These are phyloP conservation scores for Neurospora sp. DNA, from an alignment of 495 filamentous ascomycete genomes.

Conservation along the genomic window DNA sequence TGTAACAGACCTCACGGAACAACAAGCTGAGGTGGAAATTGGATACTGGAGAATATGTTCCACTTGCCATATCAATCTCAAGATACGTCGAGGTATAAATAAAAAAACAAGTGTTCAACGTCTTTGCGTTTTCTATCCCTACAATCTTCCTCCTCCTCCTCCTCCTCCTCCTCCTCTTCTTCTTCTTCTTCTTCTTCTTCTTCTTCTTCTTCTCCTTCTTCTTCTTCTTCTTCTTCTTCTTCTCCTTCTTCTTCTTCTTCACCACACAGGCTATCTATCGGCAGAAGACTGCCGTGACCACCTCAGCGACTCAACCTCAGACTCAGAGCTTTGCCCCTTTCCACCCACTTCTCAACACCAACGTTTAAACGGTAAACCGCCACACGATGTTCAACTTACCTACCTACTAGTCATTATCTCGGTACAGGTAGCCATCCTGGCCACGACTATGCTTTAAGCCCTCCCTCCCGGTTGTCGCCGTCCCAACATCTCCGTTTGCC, in stretches of 20 bases:
- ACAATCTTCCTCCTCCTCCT: too few species aligned
- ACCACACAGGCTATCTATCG: neutral
- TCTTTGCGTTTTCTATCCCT: too few species aligned
- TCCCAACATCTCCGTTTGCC: neutral
- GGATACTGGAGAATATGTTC: neutral
- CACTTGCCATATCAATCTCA: neutral
- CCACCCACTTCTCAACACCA: neutral
- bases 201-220: neutral
- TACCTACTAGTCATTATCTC: neutral
- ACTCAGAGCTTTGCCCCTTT: neutral
- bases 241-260: neutral
- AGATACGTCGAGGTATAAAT: neutral
- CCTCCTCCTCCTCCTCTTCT: too few species aligned
- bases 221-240: too few species aligned
- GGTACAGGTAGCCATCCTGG: neutral
- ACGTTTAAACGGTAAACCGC: neutral
- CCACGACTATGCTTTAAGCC: neutral
- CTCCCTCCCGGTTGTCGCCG: neutral
- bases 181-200: neutral
- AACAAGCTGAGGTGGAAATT: neutral
- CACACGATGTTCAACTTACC: neutral
- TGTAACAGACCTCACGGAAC: neutral
- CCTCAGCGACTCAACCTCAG: neutral
- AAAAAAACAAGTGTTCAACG: neutral
- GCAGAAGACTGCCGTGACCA: neutral